Percentiles rank a stretch among this genome's conserved stretches.
Conservation (phyloP, 2,329 filamentous ascomycete species). For the Diaporthe capsici region DNA sequence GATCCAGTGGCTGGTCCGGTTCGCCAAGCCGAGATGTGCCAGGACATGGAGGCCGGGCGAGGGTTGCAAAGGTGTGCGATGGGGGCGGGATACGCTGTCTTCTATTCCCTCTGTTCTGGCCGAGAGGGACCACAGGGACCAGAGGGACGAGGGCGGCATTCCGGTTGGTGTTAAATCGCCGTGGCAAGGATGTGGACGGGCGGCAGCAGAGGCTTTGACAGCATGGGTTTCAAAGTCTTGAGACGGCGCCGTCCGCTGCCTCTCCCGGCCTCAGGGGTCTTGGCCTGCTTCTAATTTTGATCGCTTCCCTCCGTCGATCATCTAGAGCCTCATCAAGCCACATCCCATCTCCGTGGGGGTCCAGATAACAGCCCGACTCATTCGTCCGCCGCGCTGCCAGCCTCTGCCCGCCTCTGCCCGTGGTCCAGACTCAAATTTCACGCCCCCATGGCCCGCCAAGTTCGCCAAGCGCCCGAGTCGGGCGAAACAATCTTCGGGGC, state of each 20-base stretch:
- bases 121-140: background rate
- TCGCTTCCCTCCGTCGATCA: constrained; percentile 32
- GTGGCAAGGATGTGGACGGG: constrained; percentile 7
- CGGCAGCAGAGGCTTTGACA: constrained; percentile 17
- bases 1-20: constrained; percentile 28
- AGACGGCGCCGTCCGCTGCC: constrained; percentile 32
- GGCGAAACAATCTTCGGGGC: constrained; percentile 31
- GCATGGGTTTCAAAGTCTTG: constrained; percentile 19
- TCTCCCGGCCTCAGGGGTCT: constrained; percentile 26
- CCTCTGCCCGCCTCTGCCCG: no score
- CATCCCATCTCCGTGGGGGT: constrained; percentile 29
- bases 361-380: constrained; percentile 16
- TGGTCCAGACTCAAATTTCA: constrained; percentile 18
- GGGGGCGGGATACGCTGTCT: background rate
- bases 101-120: background rate
- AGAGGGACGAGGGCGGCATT: background rate
- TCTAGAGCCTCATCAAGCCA: constrained; percentile 33
- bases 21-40: constrained; percentile 21
- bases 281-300: constrained; percentile 29
- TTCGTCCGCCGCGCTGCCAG: background rate
- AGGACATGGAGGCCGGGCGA: constrained; percentile 9
- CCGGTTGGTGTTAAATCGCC: constrained; percentile 21
- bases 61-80: background rate
- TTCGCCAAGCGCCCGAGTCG: constrained; percentile 29
- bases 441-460: constrained; percentile 19